Evolutionary conservation across 2,329 filamentous ascomycete species (phyloP).

Genomic region (Emmonsiellopsis sp.): DNA sequence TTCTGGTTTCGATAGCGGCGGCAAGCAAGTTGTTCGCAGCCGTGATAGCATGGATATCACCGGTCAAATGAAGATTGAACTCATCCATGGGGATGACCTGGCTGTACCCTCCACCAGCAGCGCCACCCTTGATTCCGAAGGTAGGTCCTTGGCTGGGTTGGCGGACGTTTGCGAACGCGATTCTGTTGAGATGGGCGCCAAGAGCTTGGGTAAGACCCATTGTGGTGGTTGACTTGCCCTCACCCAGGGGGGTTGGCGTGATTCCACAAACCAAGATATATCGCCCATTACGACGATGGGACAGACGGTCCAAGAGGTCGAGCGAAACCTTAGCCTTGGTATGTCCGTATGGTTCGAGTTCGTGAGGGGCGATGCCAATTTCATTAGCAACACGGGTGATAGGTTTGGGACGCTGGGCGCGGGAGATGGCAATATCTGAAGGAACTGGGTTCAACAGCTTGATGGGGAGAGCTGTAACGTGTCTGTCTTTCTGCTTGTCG

Average conservation of each 20-base stretch:
- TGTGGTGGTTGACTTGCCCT: slow-evolving; percentile 97
- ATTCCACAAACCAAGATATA: slow-evolving; percentile 94
- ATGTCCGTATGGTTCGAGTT: slow-evolving; percentile 88
- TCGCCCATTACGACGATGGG: slow-evolving; percentile 77
- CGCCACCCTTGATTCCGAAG: slow-evolving; percentile 97
- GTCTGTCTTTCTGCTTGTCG: slow-evolving; percentile 69
- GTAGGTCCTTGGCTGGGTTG: slow-evolving; percentile 96
- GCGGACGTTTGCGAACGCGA: slow-evolving; percentile 92
- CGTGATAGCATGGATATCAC: slow-evolving; percentile 94
- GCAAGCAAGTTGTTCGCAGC: slow-evolving; percentile 95
- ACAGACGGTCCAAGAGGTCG: slow-evolving; percentile 67
- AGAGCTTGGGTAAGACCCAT: slow-evolving; percentile 91
- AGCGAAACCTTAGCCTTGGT: slow-evolving; percentile 96
- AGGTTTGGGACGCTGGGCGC: slow-evolving; percentile 81
- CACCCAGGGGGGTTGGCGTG: slow-evolving; percentile 89
- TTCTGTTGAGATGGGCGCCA: slow-evolving; percentile 73
- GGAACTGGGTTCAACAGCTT: slow-evolving; percentile 73
- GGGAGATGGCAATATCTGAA: slow-evolving; percentile 89
- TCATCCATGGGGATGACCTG: slow-evolving; percentile 99
- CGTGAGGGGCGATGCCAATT: slow-evolving; percentile 75
- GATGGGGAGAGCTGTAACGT: slow-evolving; percentile 72
- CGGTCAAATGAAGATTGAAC: slow-evolving; percentile 95
- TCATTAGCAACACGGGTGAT: slow-evolving; percentile 79
- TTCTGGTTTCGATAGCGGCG: slow-evolving; percentile 92
- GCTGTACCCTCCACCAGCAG: slow-evolving; percentile 93